Base-by-base conservation (phyloP, 768 basidiomycete species). In the Amanita muscaria region DNA sequence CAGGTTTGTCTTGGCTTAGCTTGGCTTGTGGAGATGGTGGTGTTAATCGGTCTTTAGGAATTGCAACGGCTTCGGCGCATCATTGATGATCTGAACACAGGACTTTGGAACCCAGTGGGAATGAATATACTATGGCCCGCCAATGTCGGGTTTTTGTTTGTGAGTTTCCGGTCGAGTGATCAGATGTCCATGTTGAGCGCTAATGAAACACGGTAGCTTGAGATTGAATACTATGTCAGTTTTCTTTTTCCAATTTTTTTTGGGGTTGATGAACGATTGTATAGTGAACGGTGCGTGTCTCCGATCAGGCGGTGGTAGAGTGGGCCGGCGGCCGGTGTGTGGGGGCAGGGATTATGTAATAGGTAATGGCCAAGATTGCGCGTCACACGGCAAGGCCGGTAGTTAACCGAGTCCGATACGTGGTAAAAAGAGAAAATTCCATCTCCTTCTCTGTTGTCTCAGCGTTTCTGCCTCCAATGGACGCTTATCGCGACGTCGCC, bases 141-240 rank as follows among this genome's bases (percentile, higher is more conserved):
- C 36, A 73, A 76, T 55, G 83, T 86, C 44, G 96, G 87, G 0
- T 92, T 93, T 61, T 70, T 97, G 53, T 99, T 86, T 64, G 94
- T 97, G 59, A 64, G 93, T 84, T 38, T 19, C 7, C n/a, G n/a
- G n/a, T n/a, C n/a, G n/a, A n/a, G n/a, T n/a, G n/a, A n/a, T n/a
- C n/a, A n/a, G 21, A 21, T n/a, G 19, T 22, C n/a, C 15, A 25
- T 38, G 11, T 35, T 25, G 27, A 37, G 19, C 12, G 16, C 23
- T 37, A 23, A 35, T 14, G 24, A 16, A 24, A 5, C 19, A 8
- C 30, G 29, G 24, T 14, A 97, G 93, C 73, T 97, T 54, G 93
- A 97, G 68, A 88, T 97, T 47, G 93, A 97, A 56, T 92, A 91
- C 66, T 92, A 91, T 64, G 85, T 88, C 44, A 66, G 85, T 75